These are phyloP conservation scores for Clavulina sp. DNA, from an alignment of 768 basidiomycete genomes.

Conservation along the genomic window DNA sequence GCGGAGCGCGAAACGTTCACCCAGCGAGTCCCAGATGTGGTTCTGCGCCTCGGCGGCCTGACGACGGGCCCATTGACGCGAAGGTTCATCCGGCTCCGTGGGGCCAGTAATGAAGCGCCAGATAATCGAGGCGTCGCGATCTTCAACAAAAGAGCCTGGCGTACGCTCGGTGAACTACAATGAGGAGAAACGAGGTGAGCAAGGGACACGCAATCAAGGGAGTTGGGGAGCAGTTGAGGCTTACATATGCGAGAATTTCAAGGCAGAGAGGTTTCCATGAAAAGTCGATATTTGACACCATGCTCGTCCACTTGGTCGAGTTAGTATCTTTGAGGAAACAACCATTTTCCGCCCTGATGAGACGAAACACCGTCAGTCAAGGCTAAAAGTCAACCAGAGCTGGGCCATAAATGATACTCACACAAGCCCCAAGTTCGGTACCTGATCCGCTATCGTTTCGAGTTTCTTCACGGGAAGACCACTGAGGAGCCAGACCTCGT, in stretches of 20 bases:
- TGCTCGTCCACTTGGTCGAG: slow-evolving; percentile 48
- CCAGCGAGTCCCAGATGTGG: slow-evolving; percentile 76
- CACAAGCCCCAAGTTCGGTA: slow-evolving; percentile 61
- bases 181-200: background rate
- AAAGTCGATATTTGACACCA: slow-evolving; percentile 62
- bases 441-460: slow-evolving; percentile 39
- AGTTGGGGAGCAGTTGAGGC: slow-evolving; percentile 17
- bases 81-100: slow-evolving; percentile 21
- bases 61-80: slow-evolving; percentile 65
- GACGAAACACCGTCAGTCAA: slow-evolving; percentile 1
- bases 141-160: slow-evolving; percentile 69
- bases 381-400: background rate
- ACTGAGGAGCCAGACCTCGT: slow-evolving; percentile 71
- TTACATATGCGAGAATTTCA: slow-evolving; percentile 69
- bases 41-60: slow-evolving; percentile 87
- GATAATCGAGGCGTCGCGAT: slow-evolving; percentile 63
- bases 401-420: slow-evolving; percentile 22
- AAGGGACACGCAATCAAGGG: background rate
- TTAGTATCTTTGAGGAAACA: slow-evolving; percentile 55
- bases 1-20: slow-evolving; percentile 55
- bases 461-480: slow-evolving; percentile 50
- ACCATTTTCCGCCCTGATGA: slow-evolving; percentile 61
- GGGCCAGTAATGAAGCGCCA: slow-evolving; percentile 67
- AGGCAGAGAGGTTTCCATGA: slow-evolving; percentile 67
- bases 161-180: slow-evolving; percentile 77